Conservation (phyloP, 2,329 filamentous ascomycete species). For the Pestalotiopsis sp. region DNA sequence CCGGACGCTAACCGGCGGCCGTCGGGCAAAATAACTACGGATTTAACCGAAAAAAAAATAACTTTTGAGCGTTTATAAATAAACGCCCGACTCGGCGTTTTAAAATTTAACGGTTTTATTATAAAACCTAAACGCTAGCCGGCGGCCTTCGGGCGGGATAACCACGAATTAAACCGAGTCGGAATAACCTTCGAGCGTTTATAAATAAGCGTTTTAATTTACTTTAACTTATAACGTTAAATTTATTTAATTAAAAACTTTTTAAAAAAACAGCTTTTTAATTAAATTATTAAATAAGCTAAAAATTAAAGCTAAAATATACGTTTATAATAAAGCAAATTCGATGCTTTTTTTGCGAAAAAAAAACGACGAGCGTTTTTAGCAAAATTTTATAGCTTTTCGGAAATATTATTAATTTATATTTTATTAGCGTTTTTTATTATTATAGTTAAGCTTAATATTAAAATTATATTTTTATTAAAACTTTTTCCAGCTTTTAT, state of each 20-base stretch:
- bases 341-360: slow-evolving; percentile 23
- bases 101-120: no score
- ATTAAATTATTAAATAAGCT: slow-evolving; percentile 26
- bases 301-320: slow-evolving; percentile 36
- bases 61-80: no score
- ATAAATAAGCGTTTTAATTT: not conserved
- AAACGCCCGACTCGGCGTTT: no score
- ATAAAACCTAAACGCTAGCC: no score
- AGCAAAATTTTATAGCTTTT: slow-evolving; percentile 18
- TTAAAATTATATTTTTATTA: slow-evolving; percentile 5
- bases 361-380: slow-evolving; percentile 35
- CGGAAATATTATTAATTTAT: not conserved
- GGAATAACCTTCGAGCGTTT: no score
- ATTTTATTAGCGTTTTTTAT: not conserved
- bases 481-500: slow-evolving; percentile 18
- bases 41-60: no score
- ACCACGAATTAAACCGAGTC: no score
- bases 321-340: slow-evolving; percentile 33
- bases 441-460: not conserved
- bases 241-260: slow-evolving; percentile 21
- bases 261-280: slow-evolving; percentile 16
- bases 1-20: no score
- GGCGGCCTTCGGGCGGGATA: no score
- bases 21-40: no score
- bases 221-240: slow-evolving; percentile 10